These are phyloP conservation scores for Trypanosoma conorhini DNA, from an alignment of 208 protist species.

Conservation along the genomic window DNA sequence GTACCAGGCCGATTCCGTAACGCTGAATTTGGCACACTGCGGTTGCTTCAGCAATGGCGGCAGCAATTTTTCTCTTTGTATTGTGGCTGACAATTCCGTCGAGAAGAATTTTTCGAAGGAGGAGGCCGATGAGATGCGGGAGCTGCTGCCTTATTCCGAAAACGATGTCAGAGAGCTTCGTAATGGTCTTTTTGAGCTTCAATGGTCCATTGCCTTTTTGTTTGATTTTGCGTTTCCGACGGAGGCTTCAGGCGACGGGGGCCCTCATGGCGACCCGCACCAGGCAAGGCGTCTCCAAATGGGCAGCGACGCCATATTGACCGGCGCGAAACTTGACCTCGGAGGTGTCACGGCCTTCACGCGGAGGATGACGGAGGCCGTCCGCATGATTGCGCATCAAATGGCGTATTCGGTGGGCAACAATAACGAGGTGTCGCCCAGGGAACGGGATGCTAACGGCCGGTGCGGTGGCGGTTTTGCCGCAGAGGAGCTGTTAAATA, in stretches of 20 bases:
- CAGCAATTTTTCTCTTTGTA: conserved; percentile 45
- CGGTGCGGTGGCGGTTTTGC: background rate
- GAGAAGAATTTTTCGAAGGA: conserved; percentile 14
- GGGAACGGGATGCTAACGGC: background rate
- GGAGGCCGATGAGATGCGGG: background rate
- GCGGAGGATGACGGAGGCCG: conserved; percentile 37
- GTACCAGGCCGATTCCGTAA: conserved; percentile 31
- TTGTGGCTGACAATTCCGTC: conserved; percentile 21
- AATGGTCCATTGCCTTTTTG: conserved; percentile 63
- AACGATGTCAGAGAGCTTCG: conserved; percentile 39
- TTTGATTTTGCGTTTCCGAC: conserved; percentile 66
- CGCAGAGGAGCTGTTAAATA: conserved; percentile 9
- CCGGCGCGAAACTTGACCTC: conserved; percentile 20
- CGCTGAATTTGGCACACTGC: conserved; percentile 33
- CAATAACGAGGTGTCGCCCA: conserved; percentile 12
- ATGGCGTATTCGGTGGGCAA: conserved; percentile 33
- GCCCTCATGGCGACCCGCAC: conserved; percentile 1
- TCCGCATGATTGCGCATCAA: conserved; percentile 42
- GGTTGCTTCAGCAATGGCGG: conserved; percentile 49
- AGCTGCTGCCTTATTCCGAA: conserved; percentile 19
- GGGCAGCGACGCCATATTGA: conserved; percentile 38
- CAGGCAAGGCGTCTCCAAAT: conserved; percentile 1
- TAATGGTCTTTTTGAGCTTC: conserved; percentile 56
- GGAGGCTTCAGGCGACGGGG: background rate
- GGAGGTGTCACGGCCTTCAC: conserved; percentile 28